Evolutionary conservation across 306 rosid species (phyloP), one percentile per base, ranked within the genome.

Genomic region (Neltuma alba): DNA sequence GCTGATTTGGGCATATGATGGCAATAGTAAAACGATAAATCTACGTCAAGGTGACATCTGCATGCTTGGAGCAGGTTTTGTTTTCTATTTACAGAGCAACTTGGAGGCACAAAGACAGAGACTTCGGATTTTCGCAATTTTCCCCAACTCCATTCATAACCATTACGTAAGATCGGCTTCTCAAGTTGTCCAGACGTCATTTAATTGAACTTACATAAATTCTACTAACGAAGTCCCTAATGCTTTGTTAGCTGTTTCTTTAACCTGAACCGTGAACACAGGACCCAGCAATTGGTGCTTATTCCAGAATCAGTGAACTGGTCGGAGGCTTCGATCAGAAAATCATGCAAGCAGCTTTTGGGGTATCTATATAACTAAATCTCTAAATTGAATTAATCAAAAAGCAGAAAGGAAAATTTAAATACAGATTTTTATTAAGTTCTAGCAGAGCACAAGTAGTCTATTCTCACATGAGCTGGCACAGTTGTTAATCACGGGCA

Each of bases 271-370:
- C 16, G 13, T 23, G 9, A 72, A 36, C 79, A 82, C 88, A 92
- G 97, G 90, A 89, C 57, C 87, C 94, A 9, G 38, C 74, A 30
- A 79, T 91, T 11, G 94, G 98, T 72, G 94, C 94, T 34, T 95
- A 95, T 87, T 91, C 99, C 20, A 85, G 89, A 77, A 71, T 95
- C 77, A 72, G 79, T 44, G 82, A 90, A 70, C 80, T 91, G 27
- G 82, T 95, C 57, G 81, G 83, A 11, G 96, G 97, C 54, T 95
- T 95, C 57, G 93, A 90, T 69, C 85, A 84, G 77, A 82, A 48
- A 83, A 79, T 89, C 70, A 86, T 92, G 31, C 88, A 83, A 72
- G 87, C 91, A 45, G 97, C 98, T 76, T 90, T 95, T 33, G 77
- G 84, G 92, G 97, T 91, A 83, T 20, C 2, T 48, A 2, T 60